phyloP scores from a whole-genome alignment of 805 yeast genomes.

The Isabelozyma rhagii region DNA sequence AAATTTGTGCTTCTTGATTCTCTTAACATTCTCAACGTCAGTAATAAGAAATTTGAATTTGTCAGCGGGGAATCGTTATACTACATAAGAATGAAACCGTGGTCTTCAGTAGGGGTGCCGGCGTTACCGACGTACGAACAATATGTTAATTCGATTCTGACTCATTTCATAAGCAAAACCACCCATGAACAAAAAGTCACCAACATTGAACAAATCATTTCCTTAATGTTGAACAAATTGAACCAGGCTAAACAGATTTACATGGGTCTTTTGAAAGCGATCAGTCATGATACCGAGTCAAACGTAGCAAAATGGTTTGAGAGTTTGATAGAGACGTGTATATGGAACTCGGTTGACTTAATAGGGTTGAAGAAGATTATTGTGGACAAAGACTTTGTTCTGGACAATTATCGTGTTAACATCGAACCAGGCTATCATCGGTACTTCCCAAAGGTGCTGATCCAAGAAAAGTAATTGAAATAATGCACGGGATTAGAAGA shows the following conservation, averaged over 20 bases:
- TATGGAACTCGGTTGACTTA: conserved; percentile 12
- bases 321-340: conserved; percentile 12
- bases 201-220: conserved; percentile 4
- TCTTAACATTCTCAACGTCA: conserved; percentile 18
- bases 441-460: conserved; percentile 21
- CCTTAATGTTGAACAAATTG: conserved; percentile 1
- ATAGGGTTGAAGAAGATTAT: conserved; percentile 7
- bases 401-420: conserved; percentile 5
- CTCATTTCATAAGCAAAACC: conserved; percentile 2
- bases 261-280: background rate
- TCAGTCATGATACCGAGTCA: conserved; percentile 2
- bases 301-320: conserved; percentile 14
- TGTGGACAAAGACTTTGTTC: background rate
- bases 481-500: too few relatives aligned
- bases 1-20: conserved; percentile 15
- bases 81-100: conserved; percentile 69
- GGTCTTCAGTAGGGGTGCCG: conserved; percentile 78
- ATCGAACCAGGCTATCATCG: conserved; percentile 15
- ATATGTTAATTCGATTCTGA: conserved; percentile 18
- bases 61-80: conserved; percentile 18
- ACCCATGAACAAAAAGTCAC: conserved; percentile 1
- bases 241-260: conserved; percentile 5
- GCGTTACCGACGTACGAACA: conserved; percentile 51
- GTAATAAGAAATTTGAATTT: conserved; percentile 19
- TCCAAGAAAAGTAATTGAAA: background rate